These are phyloP conservation scores for Periconia sp. DNA, from an alignment of 2,329 filamentous ascomycete genomes.

Conservation along the genomic window DNA sequence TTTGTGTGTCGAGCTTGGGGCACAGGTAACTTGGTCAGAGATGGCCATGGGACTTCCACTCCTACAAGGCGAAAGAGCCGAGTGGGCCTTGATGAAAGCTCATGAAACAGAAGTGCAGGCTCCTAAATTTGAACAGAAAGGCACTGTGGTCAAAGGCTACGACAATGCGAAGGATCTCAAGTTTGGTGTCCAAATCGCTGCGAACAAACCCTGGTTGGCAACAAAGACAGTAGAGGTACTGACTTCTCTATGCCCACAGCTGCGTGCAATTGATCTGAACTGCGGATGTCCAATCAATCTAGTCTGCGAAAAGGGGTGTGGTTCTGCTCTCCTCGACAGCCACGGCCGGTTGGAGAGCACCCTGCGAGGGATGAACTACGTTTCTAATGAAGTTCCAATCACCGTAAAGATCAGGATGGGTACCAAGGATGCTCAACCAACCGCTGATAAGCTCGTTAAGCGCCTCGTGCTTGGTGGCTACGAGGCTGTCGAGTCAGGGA, in stretches of 20 bases:
- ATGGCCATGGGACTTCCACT: slow-evolving; percentile 95
- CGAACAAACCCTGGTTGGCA: slow-evolving; percentile 88
- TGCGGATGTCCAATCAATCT: slow-evolving; percentile 97
- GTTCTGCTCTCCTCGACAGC: slow-evolving; percentile 89
- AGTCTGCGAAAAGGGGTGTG: slow-evolving; percentile 85
- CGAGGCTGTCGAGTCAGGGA: slow-evolving; percentile 70
- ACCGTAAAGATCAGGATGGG: slow-evolving; percentile 95
- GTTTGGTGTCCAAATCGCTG: slow-evolving; percentile 92
- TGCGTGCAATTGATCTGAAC: slow-evolving; percentile 93
- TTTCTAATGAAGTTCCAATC: slow-evolving; percentile 89
- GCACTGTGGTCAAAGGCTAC: slow-evolving; percentile 73
- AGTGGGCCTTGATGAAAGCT: slow-evolving; percentile 95
- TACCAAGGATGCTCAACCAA: slow-evolving; percentile 78
- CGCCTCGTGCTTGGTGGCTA: slow-evolving; percentile 80
- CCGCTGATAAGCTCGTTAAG: slow-evolving; percentile 80
- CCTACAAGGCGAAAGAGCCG: slow-evolving; percentile 85
- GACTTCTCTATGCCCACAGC: slow-evolving; percentile 75
- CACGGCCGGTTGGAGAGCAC: slow-evolving; percentile 92
- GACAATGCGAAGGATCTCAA: slow-evolving; percentile 82
- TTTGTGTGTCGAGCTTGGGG: slow-evolving; percentile 86
- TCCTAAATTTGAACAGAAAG: slow-evolving; percentile 68
- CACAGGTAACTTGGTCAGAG: slow-evolving; percentile 94
- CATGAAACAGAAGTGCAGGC: slow-evolving; percentile 81
- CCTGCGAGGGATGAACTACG: slow-evolving; percentile 91
- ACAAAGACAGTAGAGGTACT: slow-evolving; percentile 87